Conservation (phyloP, 352 stramenopile genomes). For the Plasmopara halstedii region DNA sequence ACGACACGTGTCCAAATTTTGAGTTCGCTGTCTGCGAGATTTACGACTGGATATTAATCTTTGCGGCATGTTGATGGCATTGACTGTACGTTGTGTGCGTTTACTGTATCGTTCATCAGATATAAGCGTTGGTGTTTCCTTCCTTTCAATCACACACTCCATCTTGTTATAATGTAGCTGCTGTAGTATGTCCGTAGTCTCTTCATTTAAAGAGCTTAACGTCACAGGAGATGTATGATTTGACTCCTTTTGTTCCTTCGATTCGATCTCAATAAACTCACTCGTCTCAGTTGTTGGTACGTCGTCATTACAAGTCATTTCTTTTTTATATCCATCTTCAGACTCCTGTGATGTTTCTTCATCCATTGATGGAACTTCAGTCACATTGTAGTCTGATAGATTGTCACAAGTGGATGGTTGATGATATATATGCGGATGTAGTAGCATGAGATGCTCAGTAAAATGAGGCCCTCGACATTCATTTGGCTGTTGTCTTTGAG, state of each 20-base stretch:
- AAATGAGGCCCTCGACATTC: no score
- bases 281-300: no score
- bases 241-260: not conserved
- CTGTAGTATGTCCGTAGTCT: conserved; percentile 7
- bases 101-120: conserved; percentile 8
- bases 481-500: no score
- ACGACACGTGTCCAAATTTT: no score
- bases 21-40: conserved; percentile 10
- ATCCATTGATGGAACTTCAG: no score
- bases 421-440: no score
- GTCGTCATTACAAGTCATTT: no score
- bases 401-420: no score
- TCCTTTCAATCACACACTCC: not conserved
- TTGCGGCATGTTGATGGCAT: conserved; percentile 12
- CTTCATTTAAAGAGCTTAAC: conserved; percentile 13
- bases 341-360: no score
- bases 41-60: not conserved
- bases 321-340: not conserved
- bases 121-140: not conserved
- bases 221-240: not conserved
- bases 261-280: conserved; percentile 1
- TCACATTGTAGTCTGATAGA: no score
- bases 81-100: conserved; percentile 21
- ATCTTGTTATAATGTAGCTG: conserved; percentile 6
- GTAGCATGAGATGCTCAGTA: no score